Evolutionary conservation across 108 stramenopile genomes (phyloP).

Genomic region (Fragilaria crotonensis): DNA sequence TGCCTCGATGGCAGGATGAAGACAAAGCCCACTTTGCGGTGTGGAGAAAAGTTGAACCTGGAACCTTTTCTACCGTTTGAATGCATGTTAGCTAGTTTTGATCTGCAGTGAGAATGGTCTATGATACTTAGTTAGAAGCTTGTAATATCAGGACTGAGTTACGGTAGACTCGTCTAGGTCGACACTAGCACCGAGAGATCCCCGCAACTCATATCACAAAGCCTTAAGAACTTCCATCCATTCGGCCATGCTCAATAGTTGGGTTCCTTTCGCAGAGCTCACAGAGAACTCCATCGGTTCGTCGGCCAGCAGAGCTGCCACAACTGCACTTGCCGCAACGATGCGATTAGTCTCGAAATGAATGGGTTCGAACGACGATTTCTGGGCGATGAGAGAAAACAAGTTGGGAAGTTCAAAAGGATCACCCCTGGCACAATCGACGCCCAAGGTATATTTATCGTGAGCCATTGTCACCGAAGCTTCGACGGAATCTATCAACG

Average conservation of each 20-base stretch:
- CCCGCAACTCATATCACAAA: too few relatives aligned
- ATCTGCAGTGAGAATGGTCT: too few relatives aligned
- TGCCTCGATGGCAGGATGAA: slow-evolving; percentile 31
- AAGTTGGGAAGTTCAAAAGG: slow-evolving; percentile 15
- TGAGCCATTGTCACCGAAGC: slow-evolving; percentile 22
- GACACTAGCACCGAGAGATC: too few relatives aligned
- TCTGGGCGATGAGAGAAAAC: slow-evolving; percentile 12
- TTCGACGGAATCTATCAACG: slow-evolving; percentile 14
- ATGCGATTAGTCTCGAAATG: slow-evolving; percentile 18
- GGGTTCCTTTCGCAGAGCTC: slow-evolving; percentile 2
- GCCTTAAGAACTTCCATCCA: slow-evolving; percentile 11
- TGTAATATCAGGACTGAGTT: too few relatives aligned
- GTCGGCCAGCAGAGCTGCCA: slow-evolving; percentile 8
- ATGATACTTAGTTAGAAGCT: too few relatives aligned
- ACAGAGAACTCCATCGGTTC: slow-evolving; percentile 16
- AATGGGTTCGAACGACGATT: slow-evolving; percentile 19
- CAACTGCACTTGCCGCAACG: slow-evolving; percentile 11
- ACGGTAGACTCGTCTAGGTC: too few relatives aligned
- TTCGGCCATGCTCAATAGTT: slow-evolving; percentile 6
- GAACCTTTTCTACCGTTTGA: slow-evolving; percentile 24
- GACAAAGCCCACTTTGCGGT: slow-evolving; percentile 75
- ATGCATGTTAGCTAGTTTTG: too few relatives aligned
- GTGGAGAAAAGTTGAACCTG: slow-evolving; percentile 56
- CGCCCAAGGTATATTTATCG: slow-evolving; percentile 20
- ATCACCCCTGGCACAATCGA: slow-evolving; percentile 13